Conservation (phyloP, 75 land plant genomes). For the Pinus tabuliformis region DNA sequence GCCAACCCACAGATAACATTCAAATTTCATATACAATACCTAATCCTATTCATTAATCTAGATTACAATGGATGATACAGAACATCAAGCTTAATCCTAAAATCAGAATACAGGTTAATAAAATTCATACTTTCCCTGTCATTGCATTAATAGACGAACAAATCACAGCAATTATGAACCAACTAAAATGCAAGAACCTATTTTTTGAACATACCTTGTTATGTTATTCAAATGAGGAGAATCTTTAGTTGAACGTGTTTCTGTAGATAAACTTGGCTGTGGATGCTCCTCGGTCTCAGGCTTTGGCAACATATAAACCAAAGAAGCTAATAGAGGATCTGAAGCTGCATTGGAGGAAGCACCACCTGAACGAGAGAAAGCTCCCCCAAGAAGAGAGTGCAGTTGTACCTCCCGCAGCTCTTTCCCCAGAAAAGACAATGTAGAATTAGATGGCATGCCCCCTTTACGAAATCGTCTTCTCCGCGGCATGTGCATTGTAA, state of each 20-base stretch:
- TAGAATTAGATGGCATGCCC: slow-evolving; percentile 15
- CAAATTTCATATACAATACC: too few relatives aligned
- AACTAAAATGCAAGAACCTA: too few relatives aligned
- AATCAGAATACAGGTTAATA: too few relatives aligned
- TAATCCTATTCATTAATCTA: too few relatives aligned
- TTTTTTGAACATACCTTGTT: too few relatives aligned
- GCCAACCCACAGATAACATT: too few relatives aligned
- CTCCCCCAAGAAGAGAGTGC: slow-evolving; percentile 12
- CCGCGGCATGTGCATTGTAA: slow-evolving; percentile 16
- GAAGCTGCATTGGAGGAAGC: slow-evolving; percentile 12
- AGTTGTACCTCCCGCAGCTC: slow-evolving; percentile 19
- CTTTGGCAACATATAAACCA: slow-evolving; percentile 11
- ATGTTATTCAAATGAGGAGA: too few relatives aligned
- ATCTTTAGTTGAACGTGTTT: neutral
- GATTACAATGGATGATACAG: too few relatives aligned
- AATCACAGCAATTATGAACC: too few relatives aligned
- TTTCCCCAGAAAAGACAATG: slow-evolving; percentile 16
- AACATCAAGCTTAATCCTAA: too few relatives aligned
- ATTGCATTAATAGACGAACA: too few relatives aligned
- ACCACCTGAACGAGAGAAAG: slow-evolving; percentile 3
- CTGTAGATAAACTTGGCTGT: neutral
- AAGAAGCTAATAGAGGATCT: slow-evolving; percentile 16
- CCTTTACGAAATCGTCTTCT: slow-evolving; percentile 20
- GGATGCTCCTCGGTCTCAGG: neutral
- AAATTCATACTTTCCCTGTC: too few relatives aligned